phyloP scores from a whole-genome alignment of 129 eudicot genomes.

The Chrysanthemum lavandulifolium region DNA sequence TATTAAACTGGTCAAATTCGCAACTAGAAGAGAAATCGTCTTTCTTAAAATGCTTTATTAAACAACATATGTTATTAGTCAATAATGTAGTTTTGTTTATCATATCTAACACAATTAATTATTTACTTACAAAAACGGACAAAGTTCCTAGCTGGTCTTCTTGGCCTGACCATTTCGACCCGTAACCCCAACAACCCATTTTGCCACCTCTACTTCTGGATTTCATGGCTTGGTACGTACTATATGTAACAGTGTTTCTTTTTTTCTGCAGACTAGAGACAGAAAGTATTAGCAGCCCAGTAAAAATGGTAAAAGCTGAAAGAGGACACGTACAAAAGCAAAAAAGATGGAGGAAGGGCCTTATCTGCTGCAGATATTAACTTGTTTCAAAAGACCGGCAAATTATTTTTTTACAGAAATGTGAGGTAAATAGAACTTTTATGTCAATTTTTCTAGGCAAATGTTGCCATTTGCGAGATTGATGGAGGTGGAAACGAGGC shows the following conservation, averaged over 20 bases:
- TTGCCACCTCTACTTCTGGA: background rate
- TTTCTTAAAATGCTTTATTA: too few species aligned
- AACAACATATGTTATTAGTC: too few species aligned
- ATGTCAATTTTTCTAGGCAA: background rate
- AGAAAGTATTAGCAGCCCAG: slow-evolving; percentile 85
- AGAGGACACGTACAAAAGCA: slow-evolving; percentile 47
- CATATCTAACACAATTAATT: too few species aligned
- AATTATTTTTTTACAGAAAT: background rate
- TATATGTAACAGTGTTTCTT: background rate
- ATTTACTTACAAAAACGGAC: too few species aligned
- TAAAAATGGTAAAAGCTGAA: slow-evolving; percentile 70
- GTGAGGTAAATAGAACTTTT: background rate
- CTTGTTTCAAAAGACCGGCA: background rate
- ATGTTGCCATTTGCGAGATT: slow-evolving; percentile 3
- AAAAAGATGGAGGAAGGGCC: slow-evolving; percentile 59
- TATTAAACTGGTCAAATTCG: too few species aligned
- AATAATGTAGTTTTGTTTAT: too few species aligned
- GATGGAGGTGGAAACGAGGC: background rate
- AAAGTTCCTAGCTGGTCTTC: too few species aligned
- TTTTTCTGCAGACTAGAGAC: slow-evolving; percentile 52
- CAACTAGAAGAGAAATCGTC: too few species aligned
- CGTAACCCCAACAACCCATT: background rate
- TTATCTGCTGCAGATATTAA: slow-evolving; percentile 86
- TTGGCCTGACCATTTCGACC: background rate
- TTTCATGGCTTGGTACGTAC: background rate